phyloP scores from a whole-genome alignment of 2,329 filamentous ascomycete species.

The Aureobasidium musti region DNA sequence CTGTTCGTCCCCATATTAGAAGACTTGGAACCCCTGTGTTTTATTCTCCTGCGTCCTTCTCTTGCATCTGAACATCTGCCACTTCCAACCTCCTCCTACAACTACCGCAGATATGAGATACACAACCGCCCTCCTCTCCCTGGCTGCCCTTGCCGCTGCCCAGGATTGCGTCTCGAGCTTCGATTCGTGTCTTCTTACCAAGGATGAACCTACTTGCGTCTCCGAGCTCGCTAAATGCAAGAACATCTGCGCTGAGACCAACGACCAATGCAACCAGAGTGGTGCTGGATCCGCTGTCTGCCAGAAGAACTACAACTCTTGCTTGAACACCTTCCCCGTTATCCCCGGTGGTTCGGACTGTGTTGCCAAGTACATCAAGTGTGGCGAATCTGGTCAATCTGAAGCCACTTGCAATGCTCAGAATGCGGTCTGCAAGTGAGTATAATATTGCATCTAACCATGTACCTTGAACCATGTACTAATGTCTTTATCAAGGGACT shows the following conservation, averaged over 20 bases:
- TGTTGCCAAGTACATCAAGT: conserved; percentile 25
- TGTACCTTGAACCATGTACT: too few relatives aligned
- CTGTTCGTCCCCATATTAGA: conserved; percentile 5
- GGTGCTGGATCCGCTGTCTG: not conserved
- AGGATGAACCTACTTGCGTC: conserved; percentile 7
- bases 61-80: conserved; percentile 1
- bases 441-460: too few relatives aligned
- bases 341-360: conserved; percentile 24
- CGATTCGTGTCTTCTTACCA: conserved; percentile 20
- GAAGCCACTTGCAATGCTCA: conserved; percentile 4
- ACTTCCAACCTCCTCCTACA: not conserved
- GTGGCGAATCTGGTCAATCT: conserved; percentile 12
- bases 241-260: not conserved
- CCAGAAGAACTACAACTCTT: conserved; percentile 24
- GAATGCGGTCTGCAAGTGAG: conserved; percentile 23
- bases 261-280: conserved; percentile 22
- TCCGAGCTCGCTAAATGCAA: conserved; percentile 9
- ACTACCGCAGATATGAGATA: conserved; percentile 21
- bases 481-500: not conserved
- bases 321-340: conserved; percentile 27
- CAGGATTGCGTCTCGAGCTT: conserved; percentile 21
- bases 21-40: conserved; percentile 2
- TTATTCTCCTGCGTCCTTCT: conserved; percentile 18
- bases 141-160: conserved; percentile 20
- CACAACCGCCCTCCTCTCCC: conserved; percentile 13